Evolutionary conservation across 805 yeast species (phyloP), one percentile per base, ranked within the genome.

Genomic region (Pichia californica): DNA sequence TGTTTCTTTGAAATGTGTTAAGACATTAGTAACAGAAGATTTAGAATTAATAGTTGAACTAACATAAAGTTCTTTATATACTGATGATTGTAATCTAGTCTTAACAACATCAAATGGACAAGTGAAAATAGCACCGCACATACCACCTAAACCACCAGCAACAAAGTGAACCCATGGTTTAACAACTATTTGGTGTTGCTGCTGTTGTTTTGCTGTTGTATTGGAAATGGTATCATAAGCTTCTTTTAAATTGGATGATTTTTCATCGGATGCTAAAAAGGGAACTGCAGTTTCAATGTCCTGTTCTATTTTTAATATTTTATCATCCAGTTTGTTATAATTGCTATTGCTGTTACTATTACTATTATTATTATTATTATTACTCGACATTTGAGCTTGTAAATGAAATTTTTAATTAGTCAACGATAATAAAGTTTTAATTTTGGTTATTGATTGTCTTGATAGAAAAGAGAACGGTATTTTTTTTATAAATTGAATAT

Each of bases 61-160:
- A 38, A 61, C 61, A 58, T 84, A 84, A 11, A 74, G 63, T 7
- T 71, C 66, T 50, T 74, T 75, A 54, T 83, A 89, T 7, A 83
- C 86, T 57, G 88, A 95, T 47, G 95, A 83, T 62, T 93, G 99
- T 43, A 93, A 67, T 56, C 99, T 74, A 0, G 99, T 93, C 59
- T 93, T 93, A 30, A 93, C 96, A 39, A 93, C 94, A 63, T 89
- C 99, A 49, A 93, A 77, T 1, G 99, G 99, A 54, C 96, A 83
- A 0, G 99, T 93, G 43, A 80, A 81, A 3, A 91, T 67, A 2
- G 99, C 96, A 21, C 99, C 99, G 26, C 91, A 86, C 97, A 93
- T 93, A 14, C 99, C 99, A 28, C 97, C 99, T 21, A 86, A 61
- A 13, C 95, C 95, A 40, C 93, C 94, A 11, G 94, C 89, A n/a